Percentiles rank a stretch among this genome's conserved stretches.
phyloP scores from a whole-genome alignment of 768 basidiomycete genomes.

The Mycena latifolia region DNA sequence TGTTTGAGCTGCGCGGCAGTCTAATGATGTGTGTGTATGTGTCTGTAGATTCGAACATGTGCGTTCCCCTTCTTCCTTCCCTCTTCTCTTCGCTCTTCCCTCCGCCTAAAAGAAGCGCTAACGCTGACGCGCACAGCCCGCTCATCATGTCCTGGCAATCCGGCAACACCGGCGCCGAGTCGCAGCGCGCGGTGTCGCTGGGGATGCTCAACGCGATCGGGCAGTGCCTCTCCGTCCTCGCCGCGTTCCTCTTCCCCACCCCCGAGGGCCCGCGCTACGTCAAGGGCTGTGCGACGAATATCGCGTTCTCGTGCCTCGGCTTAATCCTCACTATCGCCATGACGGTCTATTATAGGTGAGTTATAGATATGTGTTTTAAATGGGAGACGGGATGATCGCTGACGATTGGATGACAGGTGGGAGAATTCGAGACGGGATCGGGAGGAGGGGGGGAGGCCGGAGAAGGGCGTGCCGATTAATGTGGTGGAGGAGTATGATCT shows the following conservation, averaged over 20 bases:
- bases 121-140: slow-evolving; percentile 6
- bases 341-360: slow-evolving; percentile 19
- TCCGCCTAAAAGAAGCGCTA: no score
- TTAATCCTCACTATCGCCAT: slow-evolving; percentile 5
- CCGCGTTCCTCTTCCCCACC: slow-evolving; percentile 31
- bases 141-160: slow-evolving; percentile 31
- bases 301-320: slow-evolving; percentile 21
- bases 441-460: slow-evolving; percentile 17
- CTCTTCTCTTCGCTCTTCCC: no score
- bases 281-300: slow-evolving; percentile 29
- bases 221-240: slow-evolving; percentile 32
- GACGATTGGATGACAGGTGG: no score
- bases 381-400: no score
- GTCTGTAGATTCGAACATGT: slow-evolving; percentile 27
- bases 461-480: slow-evolving; percentile 10
- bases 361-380: no score
- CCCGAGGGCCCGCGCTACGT: slow-evolving; percentile 19
- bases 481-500: slow-evolving; percentile 31
- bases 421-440: slow-evolving; percentile 16
- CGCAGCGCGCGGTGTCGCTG: slow-evolving; percentile 31
- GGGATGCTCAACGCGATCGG: slow-evolving; percentile 32
- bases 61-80: neutral
- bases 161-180: slow-evolving; percentile 28
- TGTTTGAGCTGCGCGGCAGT: no score
- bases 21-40: no score